Evolutionary conservation across 805 yeast species (phyloP).

Genomic region (Isabelozyma heimii): DNA sequence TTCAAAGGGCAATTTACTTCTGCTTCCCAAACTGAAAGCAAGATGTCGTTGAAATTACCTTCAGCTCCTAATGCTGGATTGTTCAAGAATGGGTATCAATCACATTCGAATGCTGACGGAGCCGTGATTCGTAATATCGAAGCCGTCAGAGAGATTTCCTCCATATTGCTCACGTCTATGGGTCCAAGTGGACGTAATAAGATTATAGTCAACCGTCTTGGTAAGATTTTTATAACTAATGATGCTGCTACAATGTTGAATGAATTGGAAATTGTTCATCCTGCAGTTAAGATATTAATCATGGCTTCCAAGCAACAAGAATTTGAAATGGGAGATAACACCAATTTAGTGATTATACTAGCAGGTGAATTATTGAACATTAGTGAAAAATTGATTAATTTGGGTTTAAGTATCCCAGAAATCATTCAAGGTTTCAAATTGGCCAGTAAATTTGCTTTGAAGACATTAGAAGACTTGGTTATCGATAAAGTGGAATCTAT

Average conservation of each 20-base stretch:
- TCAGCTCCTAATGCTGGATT: slow-evolving; percentile 90
- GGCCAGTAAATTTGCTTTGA: slow-evolving; percentile 75
- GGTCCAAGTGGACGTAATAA: slow-evolving; percentile 98
- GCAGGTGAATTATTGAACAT: slow-evolving; percentile 90
- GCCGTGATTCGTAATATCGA: slow-evolving; percentile 89
- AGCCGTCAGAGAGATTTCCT: slow-evolving; percentile 90
- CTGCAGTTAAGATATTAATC: slow-evolving; percentile 92
- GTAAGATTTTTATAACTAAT: slow-evolving; percentile 84
- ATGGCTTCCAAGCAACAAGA: slow-evolving; percentile 98
- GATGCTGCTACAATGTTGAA: slow-evolving; percentile 98
- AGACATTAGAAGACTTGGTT: slow-evolving; percentile 63
- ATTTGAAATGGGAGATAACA: slow-evolving; percentile 94
- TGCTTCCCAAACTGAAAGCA: not conserved
- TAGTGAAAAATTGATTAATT: slow-evolving; percentile 77
- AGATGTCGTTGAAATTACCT: slow-evolving; percentile 88
- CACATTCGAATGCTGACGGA: slow-evolving; percentile 87
- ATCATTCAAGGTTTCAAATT: slow-evolving; percentile 88
- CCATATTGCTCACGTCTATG: slow-evolving; percentile 88
- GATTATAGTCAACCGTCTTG: slow-evolving; percentile 85
- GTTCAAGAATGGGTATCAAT: slow-evolving; percentile 92
- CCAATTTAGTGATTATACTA: slow-evolving; percentile 84
- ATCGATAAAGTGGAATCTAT: slow-evolving; percentile 63
- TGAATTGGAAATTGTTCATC: slow-evolving; percentile 93
- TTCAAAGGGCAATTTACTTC: not conserved
- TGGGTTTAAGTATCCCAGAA: slow-evolving; percentile 90